Evolutionary conservation across 371 early-diverging fungal species (phyloP), one percentile per base, ranked within the genome.

Genomic region (Lichtheimia hyalospora): DNA sequence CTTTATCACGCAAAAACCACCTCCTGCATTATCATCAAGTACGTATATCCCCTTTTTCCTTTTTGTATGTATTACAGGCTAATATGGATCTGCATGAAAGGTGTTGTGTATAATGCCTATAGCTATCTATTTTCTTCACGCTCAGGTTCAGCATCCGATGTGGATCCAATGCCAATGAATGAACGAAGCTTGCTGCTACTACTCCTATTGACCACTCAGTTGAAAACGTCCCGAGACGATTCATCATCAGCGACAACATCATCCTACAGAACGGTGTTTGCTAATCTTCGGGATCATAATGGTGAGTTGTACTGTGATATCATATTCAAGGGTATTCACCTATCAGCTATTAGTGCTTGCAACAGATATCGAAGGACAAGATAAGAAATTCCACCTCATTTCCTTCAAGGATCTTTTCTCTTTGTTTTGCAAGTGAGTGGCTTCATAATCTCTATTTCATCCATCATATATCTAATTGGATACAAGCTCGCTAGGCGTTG

Each of bases 51-150:
- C 46, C 2, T 6, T 10, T 16, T 18, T 6, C 46, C 6, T 8
- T 5, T 23, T 15, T 54, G 25, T 24, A 54, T 18, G 12, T 3
- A 49, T 16, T 6, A 12, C n/a, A 34, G 4, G n/a, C 57, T 16
- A 15, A 25, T 41, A 49, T 27, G 10, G 42, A 5, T 10, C 39
- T 25, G 23, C 3, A 39, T 53, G 16, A 58, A 64, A 81, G 83
- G 83, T 50, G 59, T 88, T 55, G 84, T 89, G 0, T 88, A 82
- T 63, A 87, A 74, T 55, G 92, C 92, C 0, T 91, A 90, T 68
- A 84, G 74, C 40, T 90, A 87, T 54, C 66, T 90, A 18, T 91
- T 91, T 56, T 57, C 77, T 15, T 54, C 82, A 7, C 73, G 84
- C 21, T 64, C 81, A 39, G 69, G 69, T 16, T 69, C 69, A 2